Evolutionary conservation across 2,329 filamentous ascomycete genomes (phyloP), one percentile per base, ranked within the genome.

Genomic region (Tolypocladium capitatum): DNA sequence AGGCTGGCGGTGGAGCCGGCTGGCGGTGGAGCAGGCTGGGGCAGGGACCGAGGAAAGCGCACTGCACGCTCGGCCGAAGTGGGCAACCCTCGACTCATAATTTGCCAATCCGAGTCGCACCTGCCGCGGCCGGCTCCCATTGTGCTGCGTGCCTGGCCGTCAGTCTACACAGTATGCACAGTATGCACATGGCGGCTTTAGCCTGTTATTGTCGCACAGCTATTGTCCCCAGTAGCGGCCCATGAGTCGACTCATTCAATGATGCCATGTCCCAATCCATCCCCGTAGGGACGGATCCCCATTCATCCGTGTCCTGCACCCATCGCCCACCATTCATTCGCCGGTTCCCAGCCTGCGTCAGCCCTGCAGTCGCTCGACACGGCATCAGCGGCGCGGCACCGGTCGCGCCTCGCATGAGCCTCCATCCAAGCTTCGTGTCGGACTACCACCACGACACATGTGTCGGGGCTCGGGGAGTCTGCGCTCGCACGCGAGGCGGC

Each of bases 191-290:
- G 8, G 21, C 36, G 3, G 31, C 5, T 8, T n/a, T n/a, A 11
- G 20, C 43, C 32, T 33, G 30, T 44, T 44, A 44, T 44, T 44
- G 31, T 44, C 30, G 43, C 31, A 31, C 43, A 33, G n/a, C 43
- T 44, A 44, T 44, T 44, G 43, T 44, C 43, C 43, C 31, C 43
- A 44, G 43, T 44, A 33, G 36, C 36, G 28, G 43, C 43, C 43
- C 43, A n/a, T n/a, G 9, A 8, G 21, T 20, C 36, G 21, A 4
- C n/a, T 16, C 21, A 28, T 41, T 41, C 36, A 41, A 41, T 41
- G 36, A 41, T 28, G 36, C 36, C n/a, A n/a, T n/a, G n/a, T n/a
- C n/a, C n/a, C n/a, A n/a, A n/a, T n/a, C n/a, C n/a, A n/a, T n/a
- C n/a, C n/a, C n/a, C n/a, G n/a, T n/a, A n/a, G n/a, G n/a, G n/a